Percentiles rank a stretch among this genome's conserved stretches.
phyloP scores from a whole-genome alignment of 192 early-diverging fungal genomes.

The Coemansia sp. region DNA sequence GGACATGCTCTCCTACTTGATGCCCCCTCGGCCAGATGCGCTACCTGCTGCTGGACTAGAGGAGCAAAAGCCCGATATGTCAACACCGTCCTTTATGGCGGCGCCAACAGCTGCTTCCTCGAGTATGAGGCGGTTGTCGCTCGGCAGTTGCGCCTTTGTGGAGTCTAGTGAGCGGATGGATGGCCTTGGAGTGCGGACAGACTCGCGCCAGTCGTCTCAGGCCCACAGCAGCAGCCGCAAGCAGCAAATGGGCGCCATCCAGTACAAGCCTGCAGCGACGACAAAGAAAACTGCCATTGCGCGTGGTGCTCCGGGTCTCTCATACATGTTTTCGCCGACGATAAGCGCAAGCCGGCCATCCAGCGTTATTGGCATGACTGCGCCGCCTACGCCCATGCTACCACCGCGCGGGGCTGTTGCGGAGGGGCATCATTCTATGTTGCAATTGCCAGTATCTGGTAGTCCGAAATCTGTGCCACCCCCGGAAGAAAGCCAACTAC shows the following conservation, averaged over 20 bases:
- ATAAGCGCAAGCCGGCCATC: slow-evolving; percentile 44
- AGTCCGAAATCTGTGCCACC: not conserved
- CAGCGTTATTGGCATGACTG: slow-evolving; percentile 38
- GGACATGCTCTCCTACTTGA: slow-evolving; percentile 1
- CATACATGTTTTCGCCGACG: slow-evolving; percentile 56
- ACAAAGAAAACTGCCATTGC: slow-evolving; percentile 33
- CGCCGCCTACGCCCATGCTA: slow-evolving; percentile 10
- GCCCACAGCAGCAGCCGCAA: slow-evolving; percentile 16
- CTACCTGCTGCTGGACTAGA: not conserved
- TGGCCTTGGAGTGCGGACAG: slow-evolving; percentile 22
- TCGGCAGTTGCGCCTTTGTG: slow-evolving; percentile 12
- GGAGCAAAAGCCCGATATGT: not conserved
- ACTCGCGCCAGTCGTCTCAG: slow-evolving; percentile 31
- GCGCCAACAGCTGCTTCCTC: not conserved
- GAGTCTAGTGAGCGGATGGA: slow-evolving; percentile 20
- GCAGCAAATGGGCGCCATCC: slow-evolving; percentile 39
- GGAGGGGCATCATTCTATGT: not conserved
- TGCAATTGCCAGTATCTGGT: not conserved
- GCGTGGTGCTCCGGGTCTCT: slow-evolving; percentile 54
- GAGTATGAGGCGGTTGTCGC: slow-evolving; percentile 17
- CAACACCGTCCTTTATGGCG: not conserved
- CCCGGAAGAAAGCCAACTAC: not conserved
- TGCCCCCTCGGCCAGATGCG: not conserved
- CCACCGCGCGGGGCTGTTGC: not conserved
- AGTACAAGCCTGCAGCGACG: slow-evolving; percentile 45